Evolutionary conservation across 2,329 filamentous ascomycete species (phyloP), one percentile per base, ranked within the genome.

Genomic region (Nemania diffusa): DNA sequence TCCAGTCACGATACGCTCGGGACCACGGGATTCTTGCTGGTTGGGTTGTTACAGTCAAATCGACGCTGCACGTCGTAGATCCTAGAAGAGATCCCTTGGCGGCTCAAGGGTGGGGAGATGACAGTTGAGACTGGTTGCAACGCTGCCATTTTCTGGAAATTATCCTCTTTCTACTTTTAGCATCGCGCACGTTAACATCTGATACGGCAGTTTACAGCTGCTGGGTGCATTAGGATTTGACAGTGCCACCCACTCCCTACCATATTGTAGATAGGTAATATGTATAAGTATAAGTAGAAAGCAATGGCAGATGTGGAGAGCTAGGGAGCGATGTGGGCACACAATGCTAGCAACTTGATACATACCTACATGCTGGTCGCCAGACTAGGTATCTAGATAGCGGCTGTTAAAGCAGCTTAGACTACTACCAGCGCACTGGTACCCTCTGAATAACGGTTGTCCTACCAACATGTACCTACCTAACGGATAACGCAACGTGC

Each of bases 121-220:
- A 53, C 46, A 53, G 26, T 53, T 53, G 27, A 34, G 50, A 8
- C 13, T 17, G 46, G 48, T 62, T 66, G 65, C 57, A 52, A 66
- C 62, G 66, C 60, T 66, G 42, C 53, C 20, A 61, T 64, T 42
- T 70, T 69, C 63, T 69, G 66, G 69, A 70, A 69, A 70, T 70
- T 65, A 60, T 70, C 32, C 34, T n/a, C 20, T 62, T 70, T 66
- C 66, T 69, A 65, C 62, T 70, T 66, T 66, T 69, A 66, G 62
- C 55, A 70, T 53, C 37, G 50, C n/a, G 50, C 27, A 11, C 5
- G 27, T 66, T 66, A 65, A 58, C 57, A 69, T 51, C 32, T 20
- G 48, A 62, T 40, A 53, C 64, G 59, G 64, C 64, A 59, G 15
- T 57, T 46, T 53, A 62, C 60, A 65, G 60, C 9, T 51, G 46